A percentile compares a stretch with the other conserved stretches of the same genome.
phyloP scores from a whole-genome alignment of 2,329 filamentous ascomycete species.

The Aspergillus candidus region DNA sequence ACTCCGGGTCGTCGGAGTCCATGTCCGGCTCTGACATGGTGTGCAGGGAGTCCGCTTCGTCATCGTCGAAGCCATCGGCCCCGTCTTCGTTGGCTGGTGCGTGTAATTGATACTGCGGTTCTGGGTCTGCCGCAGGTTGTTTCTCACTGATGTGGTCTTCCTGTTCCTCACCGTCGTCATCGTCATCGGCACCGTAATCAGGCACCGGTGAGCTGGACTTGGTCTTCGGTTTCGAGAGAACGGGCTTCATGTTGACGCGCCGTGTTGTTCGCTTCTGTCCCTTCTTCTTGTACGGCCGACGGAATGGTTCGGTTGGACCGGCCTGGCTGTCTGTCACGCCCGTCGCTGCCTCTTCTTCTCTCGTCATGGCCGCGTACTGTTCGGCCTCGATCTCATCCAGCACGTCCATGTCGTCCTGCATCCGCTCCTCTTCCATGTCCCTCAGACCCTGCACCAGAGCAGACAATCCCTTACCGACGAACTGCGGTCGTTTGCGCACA shows the following conservation, averaged over 20 bases:
- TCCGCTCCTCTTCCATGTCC: constrained; percentile 36
- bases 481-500: constrained; percentile 29
- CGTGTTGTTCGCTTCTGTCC: constrained; percentile 46
- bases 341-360: too few relatives aligned
- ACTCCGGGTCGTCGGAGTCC: constrained; percentile 26
- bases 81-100: constrained; percentile 6
- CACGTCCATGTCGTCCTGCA: constrained; percentile 41
- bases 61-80: constrained; percentile 8
- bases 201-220: constrained; percentile 19
- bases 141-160: constrained; percentile 15
- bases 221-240: constrained; percentile 25
- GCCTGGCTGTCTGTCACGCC: constrained; percentile 35
- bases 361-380: constrained; percentile 20
- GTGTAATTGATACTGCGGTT: constrained; percentile 19
- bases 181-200: constrained; percentile 12
- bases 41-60: constrained; percentile 22
- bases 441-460: constrained; percentile 35
- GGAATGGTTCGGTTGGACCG: constrained; percentile 6
- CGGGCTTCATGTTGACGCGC: constrained; percentile 39
- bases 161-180: constrained; percentile 14
- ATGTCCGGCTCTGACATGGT: constrained; percentile 26
- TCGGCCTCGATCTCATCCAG: constrained; percentile 40
- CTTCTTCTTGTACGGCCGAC: constrained; percentile 41
- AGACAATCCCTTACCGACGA: constrained; percentile 36
- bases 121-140: constrained; percentile 24